Base-by-base conservation (phyloP, 176 grass and related monocot species). In the Phyllostachys edulis region DNA sequence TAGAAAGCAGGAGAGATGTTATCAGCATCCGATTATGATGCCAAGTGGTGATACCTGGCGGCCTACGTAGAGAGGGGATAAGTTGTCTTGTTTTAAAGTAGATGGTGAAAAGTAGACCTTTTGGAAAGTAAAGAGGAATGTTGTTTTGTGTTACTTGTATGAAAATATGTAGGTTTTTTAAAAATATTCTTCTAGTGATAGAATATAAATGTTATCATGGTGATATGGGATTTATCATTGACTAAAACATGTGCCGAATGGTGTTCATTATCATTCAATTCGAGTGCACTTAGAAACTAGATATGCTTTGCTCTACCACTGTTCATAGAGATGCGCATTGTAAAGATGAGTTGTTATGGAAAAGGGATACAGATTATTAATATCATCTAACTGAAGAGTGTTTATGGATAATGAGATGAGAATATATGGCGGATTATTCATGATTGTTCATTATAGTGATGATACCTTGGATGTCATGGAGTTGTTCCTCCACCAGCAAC, bases 381-480 rank as follows among this genome's bases (percentile, higher is more conserved):
- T 67, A 14, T 26, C 24, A 76, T n/a, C 23, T 18, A 62, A 72
- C 29, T 36, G 26, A 17, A 34, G 9, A 51, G 50, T 1, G 34
- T 23, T 67, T 82, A 65, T 32, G 23, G 7, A 60, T 80, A 21
- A 77, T 49, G 21, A 59, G 15, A 76, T 24, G 7, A 50, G 39
- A 56, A 57, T 64, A 18, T 29, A 69, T 66, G 45, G 47, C 4
- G 42, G 39, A 78, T 70, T 54, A 27, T 36, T 41, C 37, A 44
- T 61, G 37, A 61, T 26, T 66, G 32, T 78, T 39, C 41, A 44
- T 63, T 45, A 69, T 42, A 72, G 34, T 69, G 68, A 73, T 67
- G n/a, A 86, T 88, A 94, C 95, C 92, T 98, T 93, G 92, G 55
- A 98, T 65, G 63, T 90, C 95, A 68, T 90, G 76, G 83, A 98